Conservation (phyloP, 345 rosid genomes). For the Dipteronia sinensis region DNA sequence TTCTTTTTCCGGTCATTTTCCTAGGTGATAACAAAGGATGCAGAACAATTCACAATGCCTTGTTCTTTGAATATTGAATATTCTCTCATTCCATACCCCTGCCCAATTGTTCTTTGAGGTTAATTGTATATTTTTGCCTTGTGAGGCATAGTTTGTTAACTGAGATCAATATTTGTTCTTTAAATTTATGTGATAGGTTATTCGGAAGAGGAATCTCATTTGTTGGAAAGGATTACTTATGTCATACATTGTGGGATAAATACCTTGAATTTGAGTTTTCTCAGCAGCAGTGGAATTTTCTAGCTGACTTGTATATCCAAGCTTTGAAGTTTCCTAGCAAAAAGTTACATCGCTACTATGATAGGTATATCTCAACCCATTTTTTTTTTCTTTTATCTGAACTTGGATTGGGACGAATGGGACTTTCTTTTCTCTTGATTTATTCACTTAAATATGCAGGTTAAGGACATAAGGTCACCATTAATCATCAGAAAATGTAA, state of each 20-base stretch:
- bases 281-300: conserved; percentile 63
- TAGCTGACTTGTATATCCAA: conserved; percentile 68
- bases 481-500: not conserved
- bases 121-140: conserved; percentile 6
- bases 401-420: not conserved
- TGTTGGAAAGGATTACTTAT: conserved; percentile 84
- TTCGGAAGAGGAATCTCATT: conserved; percentile 73
- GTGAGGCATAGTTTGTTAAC: not conserved
- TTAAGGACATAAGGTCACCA: not conserved
- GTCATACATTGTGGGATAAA: conserved; percentile 79
- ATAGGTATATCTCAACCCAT: conserved; percentile 47
- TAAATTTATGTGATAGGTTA: conserved; percentile 48
- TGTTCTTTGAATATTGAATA: not conserved
- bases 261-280: conserved; percentile 66
- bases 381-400: not conserved
- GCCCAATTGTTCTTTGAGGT: not conserved
- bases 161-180: conserved; percentile 1
- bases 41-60: too few relatives aligned
- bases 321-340: conserved; percentile 73
- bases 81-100: not conserved
- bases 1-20: not conserved
- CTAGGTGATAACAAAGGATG: not conserved
- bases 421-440: not conserved
- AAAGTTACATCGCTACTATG: conserved; percentile 64
- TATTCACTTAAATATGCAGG: not conserved